Conservation (phyloP, 805 yeast genomes). For the Starmerella roubikii region DNA sequence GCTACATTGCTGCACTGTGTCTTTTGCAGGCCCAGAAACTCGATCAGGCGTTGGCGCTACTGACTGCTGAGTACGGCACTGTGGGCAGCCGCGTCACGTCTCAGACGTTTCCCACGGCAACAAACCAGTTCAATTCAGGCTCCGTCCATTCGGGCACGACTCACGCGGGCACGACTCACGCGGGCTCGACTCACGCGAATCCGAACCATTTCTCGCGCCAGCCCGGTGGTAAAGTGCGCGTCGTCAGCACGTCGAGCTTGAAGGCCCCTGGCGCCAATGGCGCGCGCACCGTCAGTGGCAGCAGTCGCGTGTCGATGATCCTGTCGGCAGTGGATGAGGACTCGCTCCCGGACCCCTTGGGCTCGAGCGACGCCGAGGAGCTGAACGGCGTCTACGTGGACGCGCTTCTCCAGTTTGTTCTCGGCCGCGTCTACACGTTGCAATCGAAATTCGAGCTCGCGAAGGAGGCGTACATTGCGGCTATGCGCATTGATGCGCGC, state of each 20-base stretch:
- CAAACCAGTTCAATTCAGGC: too few species aligned
- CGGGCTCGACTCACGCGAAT: neutral
- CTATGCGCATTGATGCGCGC: constrained; percentile 73
- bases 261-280: constrained; percentile 10
- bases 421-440: constrained; percentile 72
- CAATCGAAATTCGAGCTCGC: constrained; percentile 78
- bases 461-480: constrained; percentile 74
- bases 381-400: constrained; percentile 83
- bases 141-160: neutral
- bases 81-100: neutral
- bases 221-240: constrained; percentile 4
- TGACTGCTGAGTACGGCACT: constrained; percentile 21
- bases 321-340: constrained; percentile 13
- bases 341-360: neutral
- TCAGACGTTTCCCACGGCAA: neutral
- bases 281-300: constrained; percentile 10
- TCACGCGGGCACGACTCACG: neutral
- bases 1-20: constrained; percentile 68
- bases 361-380: neutral
- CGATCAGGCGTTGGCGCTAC: constrained; percentile 79
- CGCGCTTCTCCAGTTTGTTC: constrained; percentile 69
- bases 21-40: constrained; percentile 34
- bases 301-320: constrained; percentile 15
- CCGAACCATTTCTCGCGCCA: neutral
- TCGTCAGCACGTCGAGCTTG: constrained; percentile 15